A percentile compares a stretch with the other conserved stretches of the same genome.
phyloP scores from a whole-genome alignment of 306 rosid genomes.

The Acacia acuminata region DNA sequence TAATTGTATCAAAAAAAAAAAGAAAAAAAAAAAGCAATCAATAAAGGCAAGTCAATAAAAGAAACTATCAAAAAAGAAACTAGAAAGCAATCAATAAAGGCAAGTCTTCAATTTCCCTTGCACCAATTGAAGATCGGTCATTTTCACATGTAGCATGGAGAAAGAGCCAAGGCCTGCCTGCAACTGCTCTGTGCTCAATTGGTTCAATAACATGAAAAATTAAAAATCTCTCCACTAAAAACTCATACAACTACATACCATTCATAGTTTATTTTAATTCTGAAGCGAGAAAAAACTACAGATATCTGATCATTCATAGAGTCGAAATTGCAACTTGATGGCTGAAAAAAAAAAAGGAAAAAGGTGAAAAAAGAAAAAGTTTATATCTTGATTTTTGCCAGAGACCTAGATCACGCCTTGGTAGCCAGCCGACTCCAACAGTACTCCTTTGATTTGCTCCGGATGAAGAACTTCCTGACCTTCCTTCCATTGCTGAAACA shows the following conservation, averaged over 20 bases:
- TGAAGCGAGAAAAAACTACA: conserved; percentile 13
- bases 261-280: background rate
- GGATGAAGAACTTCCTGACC: conserved; percentile 73
- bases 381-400: background rate
- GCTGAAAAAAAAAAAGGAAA: too few relatives aligned
- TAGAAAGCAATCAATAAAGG: background rate
- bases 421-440: conserved; percentile 84
- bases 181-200: background rate
- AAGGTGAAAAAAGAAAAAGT: background rate
- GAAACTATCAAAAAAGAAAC: too few relatives aligned
- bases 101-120: background rate
- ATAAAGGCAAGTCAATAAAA: background rate
- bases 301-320: background rate
- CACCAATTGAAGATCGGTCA: background rate
- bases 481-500: conserved; percentile 82
- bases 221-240: background rate
- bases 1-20: too few relatives aligned
- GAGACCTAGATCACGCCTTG: conserved; percentile 44
- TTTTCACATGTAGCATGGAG: background rate
- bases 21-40: too few relatives aligned
- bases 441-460: conserved; percentile 83
- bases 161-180: background rate
- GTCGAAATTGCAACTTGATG: conserved; percentile 7
- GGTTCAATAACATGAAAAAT: background rate
- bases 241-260: background rate